Conservation (phyloP, 2,329 filamentous ascomycete species). For the Colletotrichum melonis region DNA sequence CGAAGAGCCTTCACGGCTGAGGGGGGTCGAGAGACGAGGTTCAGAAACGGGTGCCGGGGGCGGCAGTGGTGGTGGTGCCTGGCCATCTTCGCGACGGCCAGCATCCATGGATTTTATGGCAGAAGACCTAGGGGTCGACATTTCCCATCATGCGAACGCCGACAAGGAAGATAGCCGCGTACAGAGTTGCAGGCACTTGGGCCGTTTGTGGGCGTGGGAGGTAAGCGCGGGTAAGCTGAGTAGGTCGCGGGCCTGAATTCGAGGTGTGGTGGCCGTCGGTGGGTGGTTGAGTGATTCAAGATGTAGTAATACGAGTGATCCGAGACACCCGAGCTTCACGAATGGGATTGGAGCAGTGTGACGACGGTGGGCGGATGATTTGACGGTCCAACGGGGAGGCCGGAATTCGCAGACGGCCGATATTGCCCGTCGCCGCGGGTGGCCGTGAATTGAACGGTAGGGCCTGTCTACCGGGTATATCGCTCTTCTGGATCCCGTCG, state of each 20-base stretch:
- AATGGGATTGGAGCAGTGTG: neutral
- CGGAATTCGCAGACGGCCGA: constrained; percentile 10
- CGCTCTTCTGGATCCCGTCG: constrained; percentile 20
- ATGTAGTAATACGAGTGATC: constrained; percentile 23
- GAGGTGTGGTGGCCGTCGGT: neutral
- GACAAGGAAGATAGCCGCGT: neutral
- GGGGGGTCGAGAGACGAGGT: constrained; percentile 40
- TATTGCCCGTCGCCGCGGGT: neutral
- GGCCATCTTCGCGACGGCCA: constrained; percentile 24
- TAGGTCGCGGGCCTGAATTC: neutral
- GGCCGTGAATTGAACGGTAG: neutral
- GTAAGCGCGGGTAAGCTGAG: neutral
- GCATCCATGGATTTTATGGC: constrained; percentile 33
- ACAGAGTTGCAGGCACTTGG: neutral
- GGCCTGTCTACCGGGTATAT: neutral
- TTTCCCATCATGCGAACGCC: constrained; percentile 33
- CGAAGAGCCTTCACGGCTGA: constrained; percentile 33
- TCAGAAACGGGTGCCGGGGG: constrained; percentile 37
- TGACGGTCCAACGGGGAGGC: constrained; percentile 11
- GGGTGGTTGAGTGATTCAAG: constrained; percentile 3
- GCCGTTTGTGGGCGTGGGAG: neutral
- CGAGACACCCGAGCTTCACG: constrained; percentile 22
- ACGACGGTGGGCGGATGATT: constrained; percentile 9
- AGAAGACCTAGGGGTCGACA: constrained; percentile 32
- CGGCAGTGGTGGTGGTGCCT: constrained; percentile 2